Percentiles rank a stretch among this genome's conserved stretches.
phyloP scores from a whole-genome alignment of 2,329 filamentous ascomycete species.

The Fonsecaea pedrosoi region DNA sequence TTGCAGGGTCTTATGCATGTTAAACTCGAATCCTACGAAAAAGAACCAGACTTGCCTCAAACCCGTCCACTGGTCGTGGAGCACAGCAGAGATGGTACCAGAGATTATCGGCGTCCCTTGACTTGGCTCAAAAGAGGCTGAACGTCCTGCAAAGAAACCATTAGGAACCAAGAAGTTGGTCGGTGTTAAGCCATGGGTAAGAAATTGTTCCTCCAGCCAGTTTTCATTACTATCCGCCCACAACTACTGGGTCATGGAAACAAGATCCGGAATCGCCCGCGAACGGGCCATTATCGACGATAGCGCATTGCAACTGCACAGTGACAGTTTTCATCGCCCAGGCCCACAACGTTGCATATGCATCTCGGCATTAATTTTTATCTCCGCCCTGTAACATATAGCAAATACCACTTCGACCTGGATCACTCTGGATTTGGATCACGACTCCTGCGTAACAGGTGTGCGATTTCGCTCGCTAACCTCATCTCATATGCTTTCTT shows the following conservation, averaged over 20 bases:
- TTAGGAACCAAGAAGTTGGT: background rate
- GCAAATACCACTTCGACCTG: background rate
- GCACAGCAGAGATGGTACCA: background rate
- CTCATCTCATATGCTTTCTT: background rate
- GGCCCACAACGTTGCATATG: background rate
- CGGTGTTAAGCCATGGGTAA: background rate
- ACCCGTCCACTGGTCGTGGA: background rate
- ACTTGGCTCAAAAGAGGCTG: background rate
- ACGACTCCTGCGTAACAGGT: background rate
- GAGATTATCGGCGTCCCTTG: background rate
- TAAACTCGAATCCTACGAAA: background rate
- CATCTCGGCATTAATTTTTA: conserved; percentile 1
- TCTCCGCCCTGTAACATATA: background rate
- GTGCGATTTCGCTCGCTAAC: background rate
- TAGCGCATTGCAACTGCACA: background rate
- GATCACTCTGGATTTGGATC: background rate
- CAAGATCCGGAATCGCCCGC: background rate
- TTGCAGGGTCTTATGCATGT: background rate
- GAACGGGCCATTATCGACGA: background rate
- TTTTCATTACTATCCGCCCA: background rate
- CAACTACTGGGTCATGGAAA: background rate
- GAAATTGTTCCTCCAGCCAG: background rate
- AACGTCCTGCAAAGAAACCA: background rate
- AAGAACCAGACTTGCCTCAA: background rate
- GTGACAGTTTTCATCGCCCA: background rate